Percentiles rank a stretch among this genome's conserved stretches.
phyloP scores from a whole-genome alignment of 768 basidiomycete species.

The Auriscalpium microsporum region DNA sequence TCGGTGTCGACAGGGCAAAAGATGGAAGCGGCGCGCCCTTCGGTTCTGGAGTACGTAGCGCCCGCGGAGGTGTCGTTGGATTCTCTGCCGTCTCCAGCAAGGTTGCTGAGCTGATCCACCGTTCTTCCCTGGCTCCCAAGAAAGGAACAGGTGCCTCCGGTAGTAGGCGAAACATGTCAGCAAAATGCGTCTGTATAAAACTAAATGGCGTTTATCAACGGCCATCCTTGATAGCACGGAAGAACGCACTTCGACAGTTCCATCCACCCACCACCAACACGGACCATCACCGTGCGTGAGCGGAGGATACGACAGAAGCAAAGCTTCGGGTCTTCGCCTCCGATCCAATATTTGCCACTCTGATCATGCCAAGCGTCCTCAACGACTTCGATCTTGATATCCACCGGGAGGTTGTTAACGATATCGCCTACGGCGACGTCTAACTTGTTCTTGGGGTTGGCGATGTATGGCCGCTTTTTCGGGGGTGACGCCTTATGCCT shows the following conservation, averaged over 20 bases:
- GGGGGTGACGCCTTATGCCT: constrained; percentile 29
- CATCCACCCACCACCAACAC: constrained; percentile 91
- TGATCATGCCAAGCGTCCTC: constrained; percentile 85
- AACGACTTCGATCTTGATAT: constrained; percentile 75
- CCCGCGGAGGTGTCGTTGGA: constrained; percentile 26
- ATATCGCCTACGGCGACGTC: constrained; percentile 91
- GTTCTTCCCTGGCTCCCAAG: constrained; percentile 48
- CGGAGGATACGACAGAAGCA: constrained; percentile 90
- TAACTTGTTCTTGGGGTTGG: constrained; percentile 85
- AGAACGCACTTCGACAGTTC: constrained; percentile 76
- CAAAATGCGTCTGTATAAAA: constrained; percentile 82
- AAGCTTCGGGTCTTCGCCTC: constrained; percentile 79
- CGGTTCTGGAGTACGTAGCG: constrained; percentile 66
- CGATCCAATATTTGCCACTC: constrained; percentile 96
- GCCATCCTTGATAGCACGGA: not conserved
- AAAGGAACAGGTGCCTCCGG: constrained; percentile 44
- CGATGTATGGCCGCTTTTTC: constrained; percentile 63
- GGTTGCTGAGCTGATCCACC: constrained; percentile 77
- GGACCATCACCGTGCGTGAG: constrained; percentile 92
- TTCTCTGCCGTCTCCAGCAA: constrained; percentile 49
- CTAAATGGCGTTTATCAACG: not conserved
- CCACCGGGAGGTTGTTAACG: constrained; percentile 79
- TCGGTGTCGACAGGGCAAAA: constrained; percentile 49
- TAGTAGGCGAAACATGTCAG: constrained; percentile 69
- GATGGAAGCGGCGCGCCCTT: constrained; percentile 48